These are phyloP conservation scores for Orbilia blumenaviensis DNA, from an alignment of 2,329 filamentous ascomycete genomes.

Conservation along the genomic window DNA sequence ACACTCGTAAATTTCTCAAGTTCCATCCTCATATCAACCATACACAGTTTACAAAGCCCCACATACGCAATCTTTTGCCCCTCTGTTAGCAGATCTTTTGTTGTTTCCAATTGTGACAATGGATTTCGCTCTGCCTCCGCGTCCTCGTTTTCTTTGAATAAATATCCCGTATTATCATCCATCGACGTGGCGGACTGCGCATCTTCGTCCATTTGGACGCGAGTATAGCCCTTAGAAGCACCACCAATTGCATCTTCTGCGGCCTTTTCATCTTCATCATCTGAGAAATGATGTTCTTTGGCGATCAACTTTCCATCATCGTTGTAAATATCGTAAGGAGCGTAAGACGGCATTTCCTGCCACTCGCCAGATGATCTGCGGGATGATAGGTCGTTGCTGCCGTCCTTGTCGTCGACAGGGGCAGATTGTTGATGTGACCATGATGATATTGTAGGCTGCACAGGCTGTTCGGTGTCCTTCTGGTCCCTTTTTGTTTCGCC, in stretches of 20 bases:
- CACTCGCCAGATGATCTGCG: slow-evolving; percentile 73
- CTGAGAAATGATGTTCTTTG: slow-evolving; percentile 75
- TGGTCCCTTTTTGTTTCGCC: not conserved
- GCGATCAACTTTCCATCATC: slow-evolving; percentile 90
- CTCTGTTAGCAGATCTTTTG: slow-evolving; percentile 93
- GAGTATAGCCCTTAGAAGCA: slow-evolving; percentile 92
- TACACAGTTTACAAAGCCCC: slow-evolving; percentile 81
- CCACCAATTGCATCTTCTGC: slow-evolving; percentile 76
- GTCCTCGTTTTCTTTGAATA: slow-evolving; percentile 81
- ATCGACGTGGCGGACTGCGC: slow-evolving; percentile 92
- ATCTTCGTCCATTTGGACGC: slow-evolving; percentile 94
- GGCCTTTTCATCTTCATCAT: slow-evolving; percentile 68
- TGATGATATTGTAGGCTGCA: slow-evolving; percentile 70
- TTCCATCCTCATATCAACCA: slow-evolving; percentile 78
- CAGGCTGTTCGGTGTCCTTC: not conserved
- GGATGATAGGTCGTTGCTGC: too few species aligned
- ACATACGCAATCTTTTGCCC: slow-evolving; percentile 97
- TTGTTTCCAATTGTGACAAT: slow-evolving; percentile 89
- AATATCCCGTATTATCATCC: slow-evolving; percentile 95
- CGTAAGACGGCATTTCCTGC: slow-evolving; percentile 94
- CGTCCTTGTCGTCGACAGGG: slow-evolving; percentile 64
- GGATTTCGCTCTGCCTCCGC: slow-evolving; percentile 85
- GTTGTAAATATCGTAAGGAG: slow-evolving; percentile 93
- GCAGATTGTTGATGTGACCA: slow-evolving; percentile 85
- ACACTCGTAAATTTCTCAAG: slow-evolving; percentile 70